phyloP scores from a whole-genome alignment of 1,284 basidiomycete genomes.

The Amylostereum areolatum region DNA sequence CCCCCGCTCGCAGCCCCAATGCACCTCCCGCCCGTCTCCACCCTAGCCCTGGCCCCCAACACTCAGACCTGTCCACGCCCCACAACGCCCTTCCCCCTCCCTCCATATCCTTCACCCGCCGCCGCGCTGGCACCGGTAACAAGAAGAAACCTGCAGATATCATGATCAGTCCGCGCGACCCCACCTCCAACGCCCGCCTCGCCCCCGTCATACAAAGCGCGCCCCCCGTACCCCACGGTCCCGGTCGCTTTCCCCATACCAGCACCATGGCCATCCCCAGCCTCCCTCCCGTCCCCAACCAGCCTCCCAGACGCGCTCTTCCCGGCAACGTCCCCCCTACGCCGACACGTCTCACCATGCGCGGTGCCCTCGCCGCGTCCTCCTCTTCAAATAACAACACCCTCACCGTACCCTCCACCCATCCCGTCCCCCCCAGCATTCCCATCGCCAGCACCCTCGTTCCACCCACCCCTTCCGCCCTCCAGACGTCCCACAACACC shows the following conservation, averaged over 20 bases:
- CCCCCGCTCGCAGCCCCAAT: conserved; percentile 20
- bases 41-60: conserved; percentile 10
- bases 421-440: conserved; percentile 33
- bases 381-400: conserved; percentile 9
- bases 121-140: conserved; percentile 52
- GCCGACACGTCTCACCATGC: conserved; percentile 56
- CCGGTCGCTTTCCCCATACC: conserved; percentile 27
- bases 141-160: conserved; percentile 71
- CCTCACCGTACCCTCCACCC: conserved; percentile 25
- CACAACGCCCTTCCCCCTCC: conserved; percentile 47
- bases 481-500: conserved; percentile 52
- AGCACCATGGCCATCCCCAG: conserved; percentile 60
- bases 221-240: conserved; percentile 55
- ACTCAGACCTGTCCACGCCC: conserved; percentile 11
- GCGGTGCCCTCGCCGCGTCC: conserved; percentile 17
- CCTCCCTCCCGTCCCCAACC: conserved; percentile 47
- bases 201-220: conserved; percentile 69
- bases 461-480: conserved; percentile 57
- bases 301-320: conserved; percentile 38
- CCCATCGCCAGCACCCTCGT: conserved; percentile 57
- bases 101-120: conserved; percentile 68
- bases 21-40: conserved; percentile 13
- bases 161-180: conserved; percentile 62
- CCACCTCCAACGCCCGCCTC: conserved; percentile 43
- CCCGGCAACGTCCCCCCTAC: conserved; percentile 62